A percentile compares a stretch with the other conserved stretches of the same genome.
Evolutionary conservation across 495 filamentous ascomycete species (phyloP).

Genomic region (Trichoderma orchidacearum): DNA sequence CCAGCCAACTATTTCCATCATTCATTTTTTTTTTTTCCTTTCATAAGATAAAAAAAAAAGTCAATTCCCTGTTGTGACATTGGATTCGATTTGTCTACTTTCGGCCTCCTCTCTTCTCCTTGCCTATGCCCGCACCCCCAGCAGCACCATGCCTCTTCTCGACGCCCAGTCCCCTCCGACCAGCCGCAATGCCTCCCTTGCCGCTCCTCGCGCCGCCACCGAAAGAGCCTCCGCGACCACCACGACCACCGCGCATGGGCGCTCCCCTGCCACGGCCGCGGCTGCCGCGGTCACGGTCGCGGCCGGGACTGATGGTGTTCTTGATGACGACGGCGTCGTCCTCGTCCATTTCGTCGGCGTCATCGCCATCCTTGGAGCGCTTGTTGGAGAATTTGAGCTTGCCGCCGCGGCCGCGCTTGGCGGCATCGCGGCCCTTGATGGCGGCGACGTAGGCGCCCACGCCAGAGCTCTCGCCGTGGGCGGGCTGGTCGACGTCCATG

Average conservation of each 20-base stretch:
- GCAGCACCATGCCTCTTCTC: constrained; percentile 26
- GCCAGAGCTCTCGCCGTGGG: constrained; percentile 38
- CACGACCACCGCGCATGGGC: constrained; percentile 9
- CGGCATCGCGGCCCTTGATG: constrained; percentile 70
- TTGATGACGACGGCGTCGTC: constrained; percentile 38
- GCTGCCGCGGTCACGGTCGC: constrained; percentile 5
- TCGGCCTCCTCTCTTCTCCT: constrained; percentile 13
- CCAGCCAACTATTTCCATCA: neutral
- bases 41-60: too few relatives aligned
- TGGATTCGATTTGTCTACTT: neutral
- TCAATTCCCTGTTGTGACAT: too few relatives aligned
- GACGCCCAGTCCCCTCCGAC: constrained; percentile 32
- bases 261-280: constrained; percentile 13
- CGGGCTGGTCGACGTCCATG: constrained; percentile 37
- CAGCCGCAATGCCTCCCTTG: constrained; percentile 27
- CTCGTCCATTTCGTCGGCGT: constrained; percentile 52
- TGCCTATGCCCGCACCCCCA: constrained; percentile 21
- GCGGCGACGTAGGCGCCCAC: constrained; percentile 89
- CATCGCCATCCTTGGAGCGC: constrained; percentile 42
- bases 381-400: constrained; percentile 77
- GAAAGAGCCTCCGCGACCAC: constrained; percentile 9
- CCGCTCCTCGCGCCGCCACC: constrained; percentile 15
- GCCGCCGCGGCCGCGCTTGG: constrained; percentile 67
- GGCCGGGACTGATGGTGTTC: constrained; percentile 22
- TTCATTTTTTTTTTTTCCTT: neutral